Percentiles rank a stretch among this genome's conserved stretches.
phyloP scores from a whole-genome alignment of 192 early-diverging fungal species.

The Coemansia sp. region DNA sequence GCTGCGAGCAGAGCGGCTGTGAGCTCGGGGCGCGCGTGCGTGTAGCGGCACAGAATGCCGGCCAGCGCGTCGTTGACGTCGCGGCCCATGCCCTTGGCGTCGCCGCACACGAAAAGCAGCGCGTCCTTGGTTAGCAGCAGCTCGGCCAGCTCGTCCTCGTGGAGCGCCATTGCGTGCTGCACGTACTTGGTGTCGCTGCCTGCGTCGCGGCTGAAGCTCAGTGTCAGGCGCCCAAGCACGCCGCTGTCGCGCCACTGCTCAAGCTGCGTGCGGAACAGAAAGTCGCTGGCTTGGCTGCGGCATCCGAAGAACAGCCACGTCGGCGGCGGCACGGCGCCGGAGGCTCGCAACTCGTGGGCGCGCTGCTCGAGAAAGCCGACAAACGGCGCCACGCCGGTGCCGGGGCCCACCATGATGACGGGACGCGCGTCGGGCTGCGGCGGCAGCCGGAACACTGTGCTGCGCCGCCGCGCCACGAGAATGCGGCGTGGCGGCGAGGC shows the following conservation, averaged over 20 bases:
- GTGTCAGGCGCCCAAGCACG: conserved; percentile 56
- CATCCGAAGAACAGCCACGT: conserved; percentile 80
- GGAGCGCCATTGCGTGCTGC: conserved; percentile 68
- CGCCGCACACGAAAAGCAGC: conserved; percentile 75
- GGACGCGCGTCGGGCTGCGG: conserved; percentile 47
- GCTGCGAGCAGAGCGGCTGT: not conserved
- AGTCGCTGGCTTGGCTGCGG: conserved; percentile 62
- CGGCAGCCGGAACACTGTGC: conserved; percentile 66
- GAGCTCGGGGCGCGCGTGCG: conserved; percentile 35
- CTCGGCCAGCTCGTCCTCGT: conserved; percentile 55
- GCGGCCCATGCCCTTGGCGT: conserved; percentile 85
- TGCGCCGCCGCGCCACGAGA: conserved; percentile 57
- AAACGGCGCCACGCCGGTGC: conserved; percentile 95
- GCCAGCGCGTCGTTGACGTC: conserved; percentile 75
- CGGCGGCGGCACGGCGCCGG: conserved; percentile 11
- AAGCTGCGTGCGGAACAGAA: conserved; percentile 65
- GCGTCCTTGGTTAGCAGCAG: conserved; percentile 59
- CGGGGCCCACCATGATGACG: conserved; percentile 84
- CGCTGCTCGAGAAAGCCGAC: conserved; percentile 83
- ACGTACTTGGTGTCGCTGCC: conserved; percentile 62
- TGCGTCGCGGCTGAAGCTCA: conserved; percentile 64
- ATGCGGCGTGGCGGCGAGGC: conserved; percentile 11
- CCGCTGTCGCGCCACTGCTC: conserved; percentile 37
- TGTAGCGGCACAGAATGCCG: conserved; percentile 54
- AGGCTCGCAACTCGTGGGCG: conserved; percentile 45